A percentile compares a stretch with the other conserved stretches of the same genome.
Evolutionary conservation across 768 basidiomycete species (phyloP).

Genomic region (Leccinum imitatum): DNA sequence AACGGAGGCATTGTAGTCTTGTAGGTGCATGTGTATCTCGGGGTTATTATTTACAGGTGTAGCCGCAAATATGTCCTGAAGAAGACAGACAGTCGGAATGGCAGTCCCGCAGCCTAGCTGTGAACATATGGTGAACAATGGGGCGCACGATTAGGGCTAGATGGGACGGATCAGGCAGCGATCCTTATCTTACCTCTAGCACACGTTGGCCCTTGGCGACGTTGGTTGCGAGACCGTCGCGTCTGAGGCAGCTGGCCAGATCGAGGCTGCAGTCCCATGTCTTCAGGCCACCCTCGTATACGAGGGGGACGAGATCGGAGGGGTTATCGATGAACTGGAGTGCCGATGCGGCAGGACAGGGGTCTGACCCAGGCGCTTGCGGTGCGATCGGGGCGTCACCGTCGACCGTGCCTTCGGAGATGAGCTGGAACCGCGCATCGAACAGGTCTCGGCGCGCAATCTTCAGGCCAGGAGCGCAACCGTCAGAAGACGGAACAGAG

Average conservation of each 20-base stretch:
- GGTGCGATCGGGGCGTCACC: background rate
- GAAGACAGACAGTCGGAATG: conserved; percentile 74
- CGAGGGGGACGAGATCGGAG: conserved; percentile 86
- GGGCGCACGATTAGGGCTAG: background rate
- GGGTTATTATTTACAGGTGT: conserved; percentile 7
- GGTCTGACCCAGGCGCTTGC: conserved; percentile 12
- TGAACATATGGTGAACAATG: conserved; percentile 1
- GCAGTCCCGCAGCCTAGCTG: conserved; percentile 95
- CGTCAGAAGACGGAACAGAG: conserved; percentile 44
- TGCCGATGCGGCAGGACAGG: conserved; percentile 29
- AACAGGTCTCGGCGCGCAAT: conserved; percentile 86
- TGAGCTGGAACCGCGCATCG: conserved; percentile 94
- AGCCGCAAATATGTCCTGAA: conserved; percentile 56
- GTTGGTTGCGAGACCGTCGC: conserved; percentile 24
- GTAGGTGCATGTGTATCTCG: conserved; percentile 67
- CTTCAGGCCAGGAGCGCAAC: conserved; percentile 22
- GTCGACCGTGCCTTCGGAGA: conserved; percentile 47
- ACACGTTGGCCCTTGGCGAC: conserved; percentile 50
- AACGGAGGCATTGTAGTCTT: conserved; percentile 89
- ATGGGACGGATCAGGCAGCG: background rate
- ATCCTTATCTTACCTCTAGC: conserved; percentile 57
- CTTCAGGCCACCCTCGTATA: conserved; percentile 96
- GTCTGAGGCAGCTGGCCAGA: conserved; percentile 65
- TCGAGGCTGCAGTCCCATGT: conserved; percentile 98
- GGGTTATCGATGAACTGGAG: conserved; percentile 74